Evolutionary conservation across 1,139 yeast species (phyloP), one percentile per base, ranked within the genome.

Genomic region (Nakaseomyces nivariensis): DNA sequence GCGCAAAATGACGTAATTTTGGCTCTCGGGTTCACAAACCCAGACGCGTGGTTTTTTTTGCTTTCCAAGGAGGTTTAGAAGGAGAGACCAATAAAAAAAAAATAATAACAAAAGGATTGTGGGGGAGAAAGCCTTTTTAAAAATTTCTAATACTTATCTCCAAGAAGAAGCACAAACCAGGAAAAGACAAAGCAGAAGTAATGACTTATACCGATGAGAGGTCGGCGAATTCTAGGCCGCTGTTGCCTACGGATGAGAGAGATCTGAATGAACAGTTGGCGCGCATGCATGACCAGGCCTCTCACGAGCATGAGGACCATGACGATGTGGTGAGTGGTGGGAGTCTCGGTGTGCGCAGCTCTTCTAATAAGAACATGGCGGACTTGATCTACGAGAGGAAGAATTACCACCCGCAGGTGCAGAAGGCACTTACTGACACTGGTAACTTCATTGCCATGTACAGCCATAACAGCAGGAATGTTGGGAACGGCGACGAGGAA

Each of bases 391-490:
- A 49, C 22, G 48, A 47, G 38, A 37, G 29, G 25, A 41, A 43
- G 36, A 29, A 29, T 32, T 27, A 36, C 24, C 47, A 45, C n/a
- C 49, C 53, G 22, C 48, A 52, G 22, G 46, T 51, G 45, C 60
- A 54, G 41, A 58, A 57, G 43, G 66, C 66, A 3, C 47, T 61
- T 26, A 61, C 66, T 1, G 59, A 61, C 46, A 58, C 62, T 4
- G 47, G 54, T 46, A 59, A 61, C 48, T 61, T 61, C 46, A 60
- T 61, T 37, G 56, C 57, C 31, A 54, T 54, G 29, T 53, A 57
- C 42, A 53, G 48, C 29, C 46, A 51, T 11, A 31, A 43, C 34
- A 47, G 48, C 45, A 48, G 42, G 25, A 40, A 31, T 29, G 40
- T 17, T 11, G 42, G 48, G 10, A 26, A 38, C 13, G 42, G 42